phyloP scores from a whole-genome alignment of 352 stramenopile genomes.

The Albugo laibachii region DNA sequence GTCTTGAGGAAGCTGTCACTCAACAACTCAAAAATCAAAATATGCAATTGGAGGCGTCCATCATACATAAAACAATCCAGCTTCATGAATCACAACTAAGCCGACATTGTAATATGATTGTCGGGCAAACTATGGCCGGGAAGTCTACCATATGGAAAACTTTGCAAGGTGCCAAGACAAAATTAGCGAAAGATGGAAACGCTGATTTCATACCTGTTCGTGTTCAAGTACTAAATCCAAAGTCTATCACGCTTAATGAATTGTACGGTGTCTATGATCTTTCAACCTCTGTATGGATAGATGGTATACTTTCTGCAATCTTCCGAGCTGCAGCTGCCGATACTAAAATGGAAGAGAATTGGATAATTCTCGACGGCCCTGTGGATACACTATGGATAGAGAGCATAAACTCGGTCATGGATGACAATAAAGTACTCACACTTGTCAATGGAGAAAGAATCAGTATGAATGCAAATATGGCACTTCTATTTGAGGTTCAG shows the following conservation, averaged over 20 bases:
- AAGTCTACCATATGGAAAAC: slow-evolving; percentile 81
- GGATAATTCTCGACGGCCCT: slow-evolving; percentile 76
- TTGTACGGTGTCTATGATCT: slow-evolving; percentile 84
- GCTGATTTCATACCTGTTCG: slow-evolving; percentile 65
- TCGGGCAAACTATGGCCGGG: slow-evolving; percentile 81
- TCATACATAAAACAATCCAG: slow-evolving; percentile 91
- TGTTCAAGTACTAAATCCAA: slow-evolving; percentile 75
- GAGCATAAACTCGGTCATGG: slow-evolving; percentile 81
- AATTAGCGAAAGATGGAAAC: slow-evolving; percentile 47
- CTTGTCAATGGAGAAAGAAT: slow-evolving; percentile 77
- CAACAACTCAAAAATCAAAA: slow-evolving; percentile 66
- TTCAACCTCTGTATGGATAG: slow-evolving; percentile 74
- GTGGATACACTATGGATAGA: slow-evolving; percentile 82
- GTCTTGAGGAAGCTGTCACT: slow-evolving; percentile 79
- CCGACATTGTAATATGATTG: slow-evolving; percentile 88
- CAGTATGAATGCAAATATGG: slow-evolving; percentile 68
- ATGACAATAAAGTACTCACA: slow-evolving; percentile 76
- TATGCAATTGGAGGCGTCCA: slow-evolving; percentile 76
- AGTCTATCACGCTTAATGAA: slow-evolving; percentile 78
- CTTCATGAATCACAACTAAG: slow-evolving; percentile 90
- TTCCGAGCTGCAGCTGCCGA: slow-evolving; percentile 58
- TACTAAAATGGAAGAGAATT: slow-evolving; percentile 67
- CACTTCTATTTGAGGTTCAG: slow-evolving; percentile 90
- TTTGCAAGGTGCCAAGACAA: slow-evolving; percentile 46
- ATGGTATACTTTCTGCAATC: slow-evolving; percentile 66